A percentile compares a stretch with the other conserved stretches of the same genome.
Conservation (phyloP, 2,329 filamentous ascomycete genomes). For the Zalaria sp. region DNA sequence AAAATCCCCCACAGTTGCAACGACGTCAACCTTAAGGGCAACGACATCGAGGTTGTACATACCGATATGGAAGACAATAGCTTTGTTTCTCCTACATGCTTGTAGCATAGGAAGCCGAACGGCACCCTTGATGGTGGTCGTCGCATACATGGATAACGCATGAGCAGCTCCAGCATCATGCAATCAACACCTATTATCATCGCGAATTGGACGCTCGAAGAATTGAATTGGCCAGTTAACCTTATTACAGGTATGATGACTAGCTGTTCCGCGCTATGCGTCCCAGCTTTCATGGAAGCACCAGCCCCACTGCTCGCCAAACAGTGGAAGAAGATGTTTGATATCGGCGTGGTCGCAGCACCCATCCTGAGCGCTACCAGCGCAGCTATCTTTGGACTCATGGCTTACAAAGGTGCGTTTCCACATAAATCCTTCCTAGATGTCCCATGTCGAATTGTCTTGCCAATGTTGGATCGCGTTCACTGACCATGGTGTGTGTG, state of each 20-base stretch:
- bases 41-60: too few relatives aligned
- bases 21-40: too few relatives aligned
- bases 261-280: conserved; percentile 25
- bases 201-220: too few relatives aligned
- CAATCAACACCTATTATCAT: too few relatives aligned
- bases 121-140: too few relatives aligned
- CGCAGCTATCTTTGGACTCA: conserved; percentile 28
- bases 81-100: too few relatives aligned
- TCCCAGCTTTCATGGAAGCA: conserved; percentile 41
- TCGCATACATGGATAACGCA: too few relatives aligned
- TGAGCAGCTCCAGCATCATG: too few relatives aligned
- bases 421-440: background rate
- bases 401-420: conserved; percentile 28
- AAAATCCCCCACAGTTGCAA: too few relatives aligned
- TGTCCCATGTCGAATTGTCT: conserved; percentile 5
- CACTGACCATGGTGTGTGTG: conserved; percentile 23
- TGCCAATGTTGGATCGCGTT: too few relatives aligned
- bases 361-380: conserved; percentile 26
- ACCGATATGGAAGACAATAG: too few relatives aligned
- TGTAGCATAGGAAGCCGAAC: too few relatives aligned
- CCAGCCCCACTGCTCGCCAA: conserved; percentile 40
- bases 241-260: conserved; percentile 18
- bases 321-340: conserved; percentile 38
- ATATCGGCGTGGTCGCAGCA: conserved; percentile 24
- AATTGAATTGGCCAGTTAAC: background rate